Percentiles rank a stretch among this genome's conserved stretches.
Conservation (phyloP, 148 eudicot genomes). For the Cornus suecica region DNA sequence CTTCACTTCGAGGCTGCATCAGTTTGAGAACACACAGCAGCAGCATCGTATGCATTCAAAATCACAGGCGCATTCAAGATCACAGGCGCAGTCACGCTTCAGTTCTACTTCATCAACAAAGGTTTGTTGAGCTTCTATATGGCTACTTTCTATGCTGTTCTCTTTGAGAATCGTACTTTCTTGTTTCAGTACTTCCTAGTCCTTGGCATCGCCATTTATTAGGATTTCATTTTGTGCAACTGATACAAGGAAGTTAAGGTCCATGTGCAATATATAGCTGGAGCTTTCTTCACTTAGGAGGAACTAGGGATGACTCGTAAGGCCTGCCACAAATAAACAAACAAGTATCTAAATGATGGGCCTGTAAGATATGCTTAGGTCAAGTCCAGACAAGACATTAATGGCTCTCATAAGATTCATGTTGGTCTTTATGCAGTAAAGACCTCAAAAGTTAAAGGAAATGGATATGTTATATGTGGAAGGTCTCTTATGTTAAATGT, state of each 20-base stretch:
- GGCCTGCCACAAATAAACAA: too few species aligned
- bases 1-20: constrained; percentile 65
- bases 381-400: too few species aligned
- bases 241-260: neutral
- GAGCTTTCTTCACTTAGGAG: neutral
- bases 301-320: neutral
- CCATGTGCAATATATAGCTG: neutral
- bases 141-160: neutral
- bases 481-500: too few species aligned
- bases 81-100: constrained; percentile 38
- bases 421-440: too few species aligned
- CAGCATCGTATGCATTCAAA: constrained; percentile 57
- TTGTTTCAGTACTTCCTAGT: neutral
- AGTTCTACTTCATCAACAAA: constrained; percentile 42
- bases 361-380: too few species aligned
- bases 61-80: constrained; percentile 42
- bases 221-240: neutral
- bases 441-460: too few species aligned
- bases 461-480: too few species aligned
- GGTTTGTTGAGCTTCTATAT: constrained; percentile 21
- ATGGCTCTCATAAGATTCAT: too few species aligned
- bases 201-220: neutral
- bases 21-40: constrained; percentile 69
- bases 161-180: neutral
- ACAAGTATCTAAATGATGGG: too few species aligned